Conservation (phyloP, 352 stramenopile species). For the Elongisporangium anandrum region DNA sequence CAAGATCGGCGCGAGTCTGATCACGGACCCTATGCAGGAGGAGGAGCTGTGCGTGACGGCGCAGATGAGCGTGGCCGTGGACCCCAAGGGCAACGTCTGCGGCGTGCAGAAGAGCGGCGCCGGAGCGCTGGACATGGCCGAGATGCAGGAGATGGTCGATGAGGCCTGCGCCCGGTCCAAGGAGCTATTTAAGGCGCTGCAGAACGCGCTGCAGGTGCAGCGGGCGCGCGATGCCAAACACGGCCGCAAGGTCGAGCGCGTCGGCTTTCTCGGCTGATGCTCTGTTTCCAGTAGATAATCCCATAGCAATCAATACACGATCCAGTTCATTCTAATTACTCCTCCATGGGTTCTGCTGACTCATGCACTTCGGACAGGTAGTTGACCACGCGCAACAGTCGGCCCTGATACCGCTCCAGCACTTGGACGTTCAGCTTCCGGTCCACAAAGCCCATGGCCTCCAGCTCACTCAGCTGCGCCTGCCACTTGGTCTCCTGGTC, state of each 20-base stretch:
- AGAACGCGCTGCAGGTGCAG: slow-evolving; percentile 44
- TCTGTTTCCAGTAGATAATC: slow-evolving; percentile 3
- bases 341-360: slow-evolving; percentile 21
- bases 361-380: slow-evolving; percentile 63
- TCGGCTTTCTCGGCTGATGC: slow-evolving; percentile 59
- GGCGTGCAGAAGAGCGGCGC: slow-evolving; percentile 73
- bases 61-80: slow-evolving; percentile 69
- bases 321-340: slow-evolving; percentile 14
- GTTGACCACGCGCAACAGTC: slow-evolving; percentile 79
- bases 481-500: slow-evolving; percentile 60
- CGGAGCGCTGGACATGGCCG: slow-evolving; percentile 62
- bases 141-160: slow-evolving; percentile 81
- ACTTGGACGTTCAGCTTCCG: slow-evolving; percentile 56
- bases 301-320: neutral
- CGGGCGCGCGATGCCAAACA: slow-evolving; percentile 34
- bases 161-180: slow-evolving; percentile 58
- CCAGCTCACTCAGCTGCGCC: slow-evolving; percentile 56
- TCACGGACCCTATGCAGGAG: slow-evolving; percentile 66
- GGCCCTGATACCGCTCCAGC: slow-evolving; percentile 77
- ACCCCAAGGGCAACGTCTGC: slow-evolving; percentile 52
- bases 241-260: slow-evolving; percentile 47
- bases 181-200: slow-evolving; percentile 59
- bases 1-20: slow-evolving; percentile 66
- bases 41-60: slow-evolving; percentile 74
- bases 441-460: slow-evolving; percentile 72